Evolutionary conservation across 2,329 filamentous ascomycete genomes (phyloP).

Genomic region (Monilinia laxa): DNA sequence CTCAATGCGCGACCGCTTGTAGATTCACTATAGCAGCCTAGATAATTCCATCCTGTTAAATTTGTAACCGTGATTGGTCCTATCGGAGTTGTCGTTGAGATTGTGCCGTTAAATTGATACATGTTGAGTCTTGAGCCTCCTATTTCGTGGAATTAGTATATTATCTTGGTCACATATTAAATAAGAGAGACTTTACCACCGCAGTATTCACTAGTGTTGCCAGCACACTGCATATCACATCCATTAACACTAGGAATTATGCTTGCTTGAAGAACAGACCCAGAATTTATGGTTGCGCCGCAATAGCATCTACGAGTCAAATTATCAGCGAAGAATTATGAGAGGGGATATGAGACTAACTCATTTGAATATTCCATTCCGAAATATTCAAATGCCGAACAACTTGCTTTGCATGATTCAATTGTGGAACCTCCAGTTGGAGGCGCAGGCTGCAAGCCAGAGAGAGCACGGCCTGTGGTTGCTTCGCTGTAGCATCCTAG

Average conservation of each 20-base stretch:
- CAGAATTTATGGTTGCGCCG: conserved; percentile 30
- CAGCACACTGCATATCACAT: conserved; percentile 35
- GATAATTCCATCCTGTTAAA: conserved; percentile 22
- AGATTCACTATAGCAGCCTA: conserved; percentile 32
- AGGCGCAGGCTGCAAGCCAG: conserved; percentile 27
- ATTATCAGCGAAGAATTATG: neutral
- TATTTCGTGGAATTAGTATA: neutral
- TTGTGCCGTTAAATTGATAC: conserved; percentile 27
- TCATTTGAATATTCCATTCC: conserved; percentile 36
- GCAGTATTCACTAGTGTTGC: conserved; percentile 40
- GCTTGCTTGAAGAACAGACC: conserved; percentile 18
- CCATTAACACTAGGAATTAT: conserved; percentile 28
- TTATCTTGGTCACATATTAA: neutral
- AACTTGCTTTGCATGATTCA: conserved; percentile 38
- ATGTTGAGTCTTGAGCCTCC: conserved; percentile 8
- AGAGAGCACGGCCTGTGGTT: conserved; percentile 46
- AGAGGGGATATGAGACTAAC: neutral
- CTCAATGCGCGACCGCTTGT: conserved; percentile 27
- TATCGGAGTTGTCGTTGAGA: conserved; percentile 14
- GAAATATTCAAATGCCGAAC: conserved; percentile 38
- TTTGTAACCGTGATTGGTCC: conserved; percentile 28
- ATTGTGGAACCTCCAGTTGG: conserved; percentile 37
- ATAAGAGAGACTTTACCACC: conserved; percentile 31
- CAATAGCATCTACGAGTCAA: conserved; percentile 32
- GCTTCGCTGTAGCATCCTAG: conserved; percentile 51